Conservation (phyloP, 169 alveolate species). For the Cryptosporidium muris region DNA sequence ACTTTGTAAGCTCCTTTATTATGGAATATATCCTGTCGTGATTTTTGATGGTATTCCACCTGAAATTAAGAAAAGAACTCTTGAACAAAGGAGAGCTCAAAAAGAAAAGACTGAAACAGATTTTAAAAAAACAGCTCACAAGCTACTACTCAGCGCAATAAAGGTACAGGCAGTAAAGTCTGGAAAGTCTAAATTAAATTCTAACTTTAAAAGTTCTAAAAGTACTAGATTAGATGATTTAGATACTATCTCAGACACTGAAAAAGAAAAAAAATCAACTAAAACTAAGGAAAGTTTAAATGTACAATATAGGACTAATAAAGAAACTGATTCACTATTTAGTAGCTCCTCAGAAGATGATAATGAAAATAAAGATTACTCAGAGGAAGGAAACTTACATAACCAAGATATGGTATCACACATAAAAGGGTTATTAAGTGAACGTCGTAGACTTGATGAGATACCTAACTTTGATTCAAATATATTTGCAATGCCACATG, state of each 20-base stretch:
- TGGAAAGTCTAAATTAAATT: neutral
- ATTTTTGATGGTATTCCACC: slow-evolving; percentile 92
- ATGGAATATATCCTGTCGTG: slow-evolving; percentile 88
- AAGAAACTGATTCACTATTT: neutral
- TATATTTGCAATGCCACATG: slow-evolving; percentile 47
- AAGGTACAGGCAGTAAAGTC: slow-evolving; percentile 30
- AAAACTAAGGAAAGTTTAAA: neutral
- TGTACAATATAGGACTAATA: neutral
- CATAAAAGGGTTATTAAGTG: slow-evolving; percentile 60
- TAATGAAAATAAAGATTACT: neutral
- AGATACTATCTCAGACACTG: neutral
- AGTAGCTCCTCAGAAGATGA: neutral
- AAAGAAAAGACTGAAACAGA: slow-evolving; percentile 60
- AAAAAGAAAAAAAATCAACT: slow-evolving; percentile 14
- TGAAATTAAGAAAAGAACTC: slow-evolving; percentile 83
- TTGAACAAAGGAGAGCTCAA: slow-evolving; percentile 79
- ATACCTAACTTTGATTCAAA: slow-evolving; percentile 59
- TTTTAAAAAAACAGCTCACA: slow-evolving; percentile 77
- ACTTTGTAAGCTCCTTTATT: slow-evolving; percentile 86
- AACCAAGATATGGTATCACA: neutral
- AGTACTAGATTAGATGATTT: neutral
- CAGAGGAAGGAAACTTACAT: neutral
- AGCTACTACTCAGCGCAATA: slow-evolving; percentile 43
- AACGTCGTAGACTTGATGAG: slow-evolving; percentile 58
- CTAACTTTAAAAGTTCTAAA: neutral